Evolutionary conservation across 129 eudicot species (phyloP).

Genomic region (Helichrysum umbraculigerum): DNA sequence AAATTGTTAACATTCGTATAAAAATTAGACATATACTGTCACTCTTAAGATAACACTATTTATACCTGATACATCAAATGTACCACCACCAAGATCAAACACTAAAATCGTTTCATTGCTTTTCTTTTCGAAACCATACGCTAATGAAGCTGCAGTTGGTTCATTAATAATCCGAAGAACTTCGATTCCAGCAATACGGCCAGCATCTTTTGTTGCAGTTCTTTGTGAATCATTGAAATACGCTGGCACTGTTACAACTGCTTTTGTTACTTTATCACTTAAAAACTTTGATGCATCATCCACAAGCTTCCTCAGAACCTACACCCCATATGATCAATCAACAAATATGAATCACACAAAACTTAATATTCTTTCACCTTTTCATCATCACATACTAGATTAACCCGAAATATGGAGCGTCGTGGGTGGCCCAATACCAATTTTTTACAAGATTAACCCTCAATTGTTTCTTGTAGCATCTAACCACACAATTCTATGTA

Average conservation of each 20-base stretch:
- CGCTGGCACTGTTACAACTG: slow-evolving; percentile 89
- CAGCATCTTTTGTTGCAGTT: slow-evolving; percentile 92
- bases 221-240: slow-evolving; percentile 91
- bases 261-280: slow-evolving; percentile 74
- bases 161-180: slow-evolving; percentile 86
- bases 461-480: too few relatives aligned
- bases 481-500: too few relatives aligned
- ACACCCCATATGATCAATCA: background rate
- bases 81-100: slow-evolving; percentile 94
- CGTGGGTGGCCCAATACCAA: too few relatives aligned
- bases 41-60: background rate
- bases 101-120: slow-evolving; percentile 78
- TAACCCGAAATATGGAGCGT: too few relatives aligned
- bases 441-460: too few relatives aligned
- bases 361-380: background rate
- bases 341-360: background rate
- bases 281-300: slow-evolving; percentile 92
- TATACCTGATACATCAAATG: slow-evolving; percentile 91
- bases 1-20: background rate
- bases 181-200: slow-evolving; percentile 83
- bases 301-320: slow-evolving; percentile 84
- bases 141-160: slow-evolving; percentile 96
- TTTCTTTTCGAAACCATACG: slow-evolving; percentile 90
- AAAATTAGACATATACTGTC: background rate
- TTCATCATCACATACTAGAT: too few relatives aligned